Percentiles rank a stretch among this genome's conserved stretches.
Conservation (phyloP, 2,329 filamentous ascomycete species). For the Bipolaris bicolor region DNA sequence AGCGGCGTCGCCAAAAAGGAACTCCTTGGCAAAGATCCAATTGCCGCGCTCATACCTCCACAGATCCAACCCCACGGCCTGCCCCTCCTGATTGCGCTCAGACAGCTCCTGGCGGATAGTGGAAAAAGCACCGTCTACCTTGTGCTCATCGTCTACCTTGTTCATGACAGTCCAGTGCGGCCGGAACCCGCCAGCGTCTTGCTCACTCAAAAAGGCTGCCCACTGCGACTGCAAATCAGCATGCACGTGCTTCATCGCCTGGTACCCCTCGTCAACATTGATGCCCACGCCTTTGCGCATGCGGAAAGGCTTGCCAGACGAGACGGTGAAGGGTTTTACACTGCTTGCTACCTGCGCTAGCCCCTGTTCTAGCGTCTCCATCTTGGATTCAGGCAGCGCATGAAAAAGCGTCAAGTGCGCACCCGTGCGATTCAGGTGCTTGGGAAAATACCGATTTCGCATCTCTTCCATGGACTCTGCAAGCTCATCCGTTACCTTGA, state of each 20-base stretch:
- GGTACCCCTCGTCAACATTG: conserved; percentile 41
- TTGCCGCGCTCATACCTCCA: conserved; percentile 52
- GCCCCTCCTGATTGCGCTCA: conserved; percentile 41
- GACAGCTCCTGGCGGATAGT: conserved; percentile 43
- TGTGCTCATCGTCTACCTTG: conserved; percentile 52
- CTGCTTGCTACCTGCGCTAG: conserved; percentile 37
- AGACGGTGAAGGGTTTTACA: conserved; percentile 47
- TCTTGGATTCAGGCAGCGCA: conserved; percentile 51
- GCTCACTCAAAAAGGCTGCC: conserved; percentile 50
- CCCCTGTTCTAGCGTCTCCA: conserved; percentile 43
- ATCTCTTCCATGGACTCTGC: conserved; percentile 49
- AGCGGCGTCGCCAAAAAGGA: conserved; percentile 37
- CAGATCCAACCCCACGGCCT: conserved; percentile 48
- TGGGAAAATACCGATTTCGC: conserved; percentile 51
- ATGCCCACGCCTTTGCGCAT: conserved; percentile 53
- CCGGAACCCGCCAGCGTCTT: conserved; percentile 50
- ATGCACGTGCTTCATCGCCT: conserved; percentile 46
- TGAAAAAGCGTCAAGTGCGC: conserved; percentile 56
- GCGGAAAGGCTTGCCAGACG: conserved; percentile 49
- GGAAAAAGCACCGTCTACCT: conserved; percentile 46
- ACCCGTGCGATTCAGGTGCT: conserved; percentile 51
- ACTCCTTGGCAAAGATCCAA: conserved; percentile 50
- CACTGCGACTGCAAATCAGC: conserved; percentile 45
- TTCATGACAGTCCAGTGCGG: conserved; percentile 58
- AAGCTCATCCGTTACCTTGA: conserved; percentile 49